A percentile compares a stretch with the other conserved stretches of the same genome.
These are phyloP conservation scores for Solanum sejunctum DNA, from an alignment of 257 asterid species.

Conservation along the genomic window DNA sequence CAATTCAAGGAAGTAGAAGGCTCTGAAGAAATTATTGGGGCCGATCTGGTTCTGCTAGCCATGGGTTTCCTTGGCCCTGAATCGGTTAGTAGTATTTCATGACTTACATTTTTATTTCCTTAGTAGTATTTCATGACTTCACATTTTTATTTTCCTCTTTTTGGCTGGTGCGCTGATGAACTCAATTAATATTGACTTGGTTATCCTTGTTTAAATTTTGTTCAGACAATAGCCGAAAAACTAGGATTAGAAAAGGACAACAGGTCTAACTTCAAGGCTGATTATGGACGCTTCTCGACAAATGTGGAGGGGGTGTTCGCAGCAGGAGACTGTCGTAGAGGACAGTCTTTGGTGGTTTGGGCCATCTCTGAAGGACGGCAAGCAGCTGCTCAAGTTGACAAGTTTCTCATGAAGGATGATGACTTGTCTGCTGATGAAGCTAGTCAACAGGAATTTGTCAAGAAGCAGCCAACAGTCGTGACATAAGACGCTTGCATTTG, in stretches of 20 bases:
- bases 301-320: slow-evolving; percentile 84
- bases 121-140: slow-evolving; percentile 22
- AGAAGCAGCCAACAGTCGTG: slow-evolving; percentile 43
- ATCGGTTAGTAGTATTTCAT: slow-evolving; percentile 50
- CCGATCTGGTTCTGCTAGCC: slow-evolving; percentile 80
- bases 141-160: not conserved
- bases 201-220: not conserved
- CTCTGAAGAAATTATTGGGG: slow-evolving; percentile 79
- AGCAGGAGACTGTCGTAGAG: slow-evolving; percentile 97
- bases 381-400: slow-evolving; percentile 89
- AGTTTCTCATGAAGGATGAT: slow-evolving; percentile 44
- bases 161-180: not conserved
- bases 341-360: slow-evolving; percentile 97
- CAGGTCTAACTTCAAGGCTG: slow-evolving; percentile 87
- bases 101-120: not conserved
- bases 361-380: slow-evolving; percentile 94
- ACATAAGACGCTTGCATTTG: slow-evolving; percentile 10
- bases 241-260: slow-evolving; percentile 76
- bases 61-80: slow-evolving; percentile 99
- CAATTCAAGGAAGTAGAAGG: slow-evolving; percentile 94
- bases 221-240: slow-evolving; percentile 66
- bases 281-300: slow-evolving; percentile 77
- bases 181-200: not conserved
- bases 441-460: slow-evolving; percentile 13
- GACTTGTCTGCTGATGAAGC: not conserved